Base-by-base conservation (phyloP, 306 rosid genomes). In the Trifolium fragiferum region DNA sequence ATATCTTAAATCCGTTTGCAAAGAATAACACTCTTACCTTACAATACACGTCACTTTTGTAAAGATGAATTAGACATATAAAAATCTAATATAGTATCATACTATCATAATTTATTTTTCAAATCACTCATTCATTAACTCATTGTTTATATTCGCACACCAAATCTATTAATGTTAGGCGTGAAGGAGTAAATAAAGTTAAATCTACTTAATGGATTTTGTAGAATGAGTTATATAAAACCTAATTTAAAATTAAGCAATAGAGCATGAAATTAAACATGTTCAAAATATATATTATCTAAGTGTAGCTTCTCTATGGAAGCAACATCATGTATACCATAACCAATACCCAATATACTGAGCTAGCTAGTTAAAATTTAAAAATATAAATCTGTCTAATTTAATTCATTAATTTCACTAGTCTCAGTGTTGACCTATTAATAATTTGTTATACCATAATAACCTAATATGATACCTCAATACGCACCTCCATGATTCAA, bases 241-340 rank as follows among this genome's bases (percentile, higher is more conserved):
- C 16, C 16, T 49, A 7, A 15, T 49, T 16, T n/a, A 3, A n/a
- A 49, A 49, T 7, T n/a, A 6, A 7, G 21, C 16, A 49, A n/a
- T 49, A 49, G 55, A 49, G 55, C 55, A 49, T 49, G 21, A 49
- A 11, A 12, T 3, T 12, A 49, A 49, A 49, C 10, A 49, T 7
- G 8, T n/a, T 49, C 21, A 44, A 44, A 7, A 3, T n/a, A 49
- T 49, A 44, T 44, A 44, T 44, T 44, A 44, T 49, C 54, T 49
- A 49, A 49, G 21, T 6, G 55, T 15, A n/a, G 19, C 55, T 49
- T 49, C 55, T 49, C 82, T 69, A 76, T 69, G 76, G 53, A 70
- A 25, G 23, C 75, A 80, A 46, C 33, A 66, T 81, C 40, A 51
- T 78, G 72, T 63, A 12, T 40, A 49, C 16, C 16, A 7, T 49